Evolutionary conservation across 2,329 filamentous ascomycete genomes (phyloP), one percentile per base, ranked within the genome.

Genomic region (Neopestalotiopsis rosae): DNA sequence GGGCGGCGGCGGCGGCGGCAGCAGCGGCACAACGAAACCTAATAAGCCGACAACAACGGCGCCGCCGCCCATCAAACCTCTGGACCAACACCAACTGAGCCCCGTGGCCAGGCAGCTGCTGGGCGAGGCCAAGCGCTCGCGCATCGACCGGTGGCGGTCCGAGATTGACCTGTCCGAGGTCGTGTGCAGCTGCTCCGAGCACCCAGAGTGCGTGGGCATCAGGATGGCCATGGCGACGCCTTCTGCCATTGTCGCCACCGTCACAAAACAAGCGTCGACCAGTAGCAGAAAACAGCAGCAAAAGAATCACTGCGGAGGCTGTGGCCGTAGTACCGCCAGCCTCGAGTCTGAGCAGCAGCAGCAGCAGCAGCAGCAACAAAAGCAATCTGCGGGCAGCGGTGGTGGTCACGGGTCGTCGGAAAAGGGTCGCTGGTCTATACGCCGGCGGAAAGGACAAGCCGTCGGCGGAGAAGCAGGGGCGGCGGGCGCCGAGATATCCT

Each of bases 131-230:
- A 77, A 75, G 68, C 69, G 74, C 56, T 68, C 71, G 64, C 81
- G 82, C 75, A 86, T 88, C 71, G 76, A 84, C 69, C 79, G 84
- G 69, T 88, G 86, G 86, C 83, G 83, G 67, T 77, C 78, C 66
- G 86, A 88, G 76, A 84, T 88, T 62, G 79, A 79, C 45, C 75
- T 77, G 28, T 77, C 80, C 62, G 75, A 74, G 45, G 74, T 76
- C 24, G 76, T 77, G 14, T 81, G 81, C 72, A 74, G 71, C 65
- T 80, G 78, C 67, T 76, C 77, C 5, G 73, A 72, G 38, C 61
- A 28, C 77, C 76, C 61, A 74, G 79, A 13, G 73, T 76, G 12
- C 13, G 30, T 13, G 30, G 32, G 59, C 59, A 20, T 13, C 42
- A 17, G 42, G n/a, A 17, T 52, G 14, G n/a, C 9, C 6, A 52